Evolutionary conservation across 495 filamentous ascomycete genomes (phyloP), one percentile per base, ranked within the genome.

Genomic region (Penicilliopsis zonata): DNA sequence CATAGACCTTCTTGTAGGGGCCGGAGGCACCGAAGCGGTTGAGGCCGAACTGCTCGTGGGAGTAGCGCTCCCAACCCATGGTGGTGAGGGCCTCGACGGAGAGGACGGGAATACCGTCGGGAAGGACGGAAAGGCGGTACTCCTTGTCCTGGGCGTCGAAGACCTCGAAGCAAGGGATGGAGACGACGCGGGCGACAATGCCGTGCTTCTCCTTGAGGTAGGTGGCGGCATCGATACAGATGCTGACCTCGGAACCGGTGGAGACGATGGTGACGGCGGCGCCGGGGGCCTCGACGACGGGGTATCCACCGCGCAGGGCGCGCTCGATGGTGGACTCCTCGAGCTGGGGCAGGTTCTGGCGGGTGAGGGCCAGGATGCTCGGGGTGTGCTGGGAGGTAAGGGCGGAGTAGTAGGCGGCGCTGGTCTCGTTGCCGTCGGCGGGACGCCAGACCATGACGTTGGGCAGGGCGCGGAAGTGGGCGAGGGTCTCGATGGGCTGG

Each of bases 401-500:
- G 27, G 86, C 83, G 44, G 90, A 66, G 65, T 99, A 99, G 74
- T 99, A 99, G 44, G 92, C 90, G 46, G 86, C 86, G 55, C 81
- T 88, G 48, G 80, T 87, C 80, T 99, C 90, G 68, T 99, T 99
- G 45, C 90, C 90, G 52, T 99, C 90, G 37, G 90, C 90, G 37
- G 90, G 90, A 53, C 90, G 90, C 90, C 90, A 99, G 49, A 96
- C 92, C 90, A 96, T 95, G 74, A 80, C 84, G 80, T 99, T 99
- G 44, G 90, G 90, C 44, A 96, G 74, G 35, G 92, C 92, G 60
- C 90, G 90, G 85, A 96, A 96, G 65, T 99, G 90, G 40, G 90
- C 82, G 30, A 99, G 78, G n/a, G 86, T 94, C 75, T 99, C 90
- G 50, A 99, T 93, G 53, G 90, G 90, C 72, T 99, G 90, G 69